A percentile compares a stretch with the other conserved stretches of the same genome.
These are phyloP conservation scores for Monilinia polystroma DNA, from an alignment of 2,329 filamentous ascomycete species.

Conservation along the genomic window DNA sequence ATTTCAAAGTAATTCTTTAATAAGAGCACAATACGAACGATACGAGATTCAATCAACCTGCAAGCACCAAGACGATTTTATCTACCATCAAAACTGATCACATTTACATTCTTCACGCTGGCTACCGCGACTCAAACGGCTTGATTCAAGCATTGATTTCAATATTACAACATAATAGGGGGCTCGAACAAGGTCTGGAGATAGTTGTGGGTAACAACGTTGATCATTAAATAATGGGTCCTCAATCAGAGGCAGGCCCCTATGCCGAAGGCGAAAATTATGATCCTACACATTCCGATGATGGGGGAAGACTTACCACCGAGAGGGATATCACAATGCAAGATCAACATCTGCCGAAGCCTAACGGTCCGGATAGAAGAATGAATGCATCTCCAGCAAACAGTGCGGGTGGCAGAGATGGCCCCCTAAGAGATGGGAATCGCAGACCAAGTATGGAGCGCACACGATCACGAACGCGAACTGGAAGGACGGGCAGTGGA, in stretches of 20 bases:
- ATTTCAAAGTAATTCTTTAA: conserved; percentile 24
- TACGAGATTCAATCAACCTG: conserved; percentile 21
- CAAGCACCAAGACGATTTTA: conserved; percentile 18
- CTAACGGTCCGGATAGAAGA: conserved; percentile 38
- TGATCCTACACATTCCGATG: conserved; percentile 29
- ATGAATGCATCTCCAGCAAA: conserved; percentile 35
- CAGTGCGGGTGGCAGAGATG: conserved; percentile 36
- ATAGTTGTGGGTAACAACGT: conserved; percentile 22
- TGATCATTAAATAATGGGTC: conserved; percentile 38
- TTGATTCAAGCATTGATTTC: conserved; percentile 19
- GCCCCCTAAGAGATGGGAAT: conserved; percentile 26
- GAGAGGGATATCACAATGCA: conserved; percentile 31
- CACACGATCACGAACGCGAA: conserved; percentile 55
- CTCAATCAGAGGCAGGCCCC: conserved; percentile 42
- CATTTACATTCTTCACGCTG: conserved; percentile 29
- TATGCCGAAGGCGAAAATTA: conserved; percentile 37
- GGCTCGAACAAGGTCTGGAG: conserved; percentile 19
- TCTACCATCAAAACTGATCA: conserved; percentile 1
- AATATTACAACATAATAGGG: conserved; percentile 26
- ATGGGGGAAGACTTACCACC: conserved; percentile 31
- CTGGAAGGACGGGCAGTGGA: conserved; percentile 57
- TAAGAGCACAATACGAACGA: conserved; percentile 22
- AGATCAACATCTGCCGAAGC: conserved; percentile 32
- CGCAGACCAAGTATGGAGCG: conserved; percentile 51
- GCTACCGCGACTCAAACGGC: conserved; percentile 26